These are phyloP conservation scores for Pichia californica DNA, from an alignment of 805 yeast species.

Conservation along the genomic window DNA sequence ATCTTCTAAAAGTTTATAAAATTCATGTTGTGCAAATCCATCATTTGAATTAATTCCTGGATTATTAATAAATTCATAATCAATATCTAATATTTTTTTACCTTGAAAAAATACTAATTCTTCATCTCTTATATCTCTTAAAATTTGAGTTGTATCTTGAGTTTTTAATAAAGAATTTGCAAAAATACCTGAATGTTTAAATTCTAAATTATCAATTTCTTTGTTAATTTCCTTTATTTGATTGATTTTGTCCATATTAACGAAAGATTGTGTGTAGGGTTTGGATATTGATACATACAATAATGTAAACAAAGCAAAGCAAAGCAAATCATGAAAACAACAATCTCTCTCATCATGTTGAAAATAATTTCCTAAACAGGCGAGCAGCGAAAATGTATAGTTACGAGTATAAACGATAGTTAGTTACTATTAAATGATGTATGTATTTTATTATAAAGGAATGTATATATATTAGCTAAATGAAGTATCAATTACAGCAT, in stretches of 20 bases:
- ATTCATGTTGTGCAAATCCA: slow-evolving; percentile 4
- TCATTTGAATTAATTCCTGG: not conserved
- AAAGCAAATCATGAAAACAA: too few species aligned
- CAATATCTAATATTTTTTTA: slow-evolving; percentile 10
- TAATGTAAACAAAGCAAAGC: too few species aligned
- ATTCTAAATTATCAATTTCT: not conserved
- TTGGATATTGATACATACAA: too few species aligned
- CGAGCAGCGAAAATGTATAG: too few species aligned
- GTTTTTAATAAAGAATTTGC: slow-evolving; percentile 14
- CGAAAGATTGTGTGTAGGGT: not conserved
- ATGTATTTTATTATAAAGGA: too few species aligned
- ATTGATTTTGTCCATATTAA: not conserved
- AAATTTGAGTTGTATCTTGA: slow-evolving; percentile 12
- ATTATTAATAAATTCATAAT: slow-evolving; percentile 10
- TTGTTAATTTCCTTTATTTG: not conserved
- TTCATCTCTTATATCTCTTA: slow-evolving; percentile 13
- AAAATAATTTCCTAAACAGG: too few species aligned
- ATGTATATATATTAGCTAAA: too few species aligned
- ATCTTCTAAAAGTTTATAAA: slow-evolving; percentile 2
- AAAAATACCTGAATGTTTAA: slow-evolving; percentile 9
- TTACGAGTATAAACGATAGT: too few species aligned
- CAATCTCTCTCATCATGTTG: too few species aligned
- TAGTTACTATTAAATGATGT: too few species aligned
- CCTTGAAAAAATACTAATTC: slow-evolving; percentile 11
- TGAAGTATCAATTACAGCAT: slow-evolving; percentile 2